A percentile compares a stretch with the other conserved stretches of the same genome.
Conservation (phyloP, 2,329 filamentous ascomycete genomes). For the Colletotrichum sp. region DNA sequence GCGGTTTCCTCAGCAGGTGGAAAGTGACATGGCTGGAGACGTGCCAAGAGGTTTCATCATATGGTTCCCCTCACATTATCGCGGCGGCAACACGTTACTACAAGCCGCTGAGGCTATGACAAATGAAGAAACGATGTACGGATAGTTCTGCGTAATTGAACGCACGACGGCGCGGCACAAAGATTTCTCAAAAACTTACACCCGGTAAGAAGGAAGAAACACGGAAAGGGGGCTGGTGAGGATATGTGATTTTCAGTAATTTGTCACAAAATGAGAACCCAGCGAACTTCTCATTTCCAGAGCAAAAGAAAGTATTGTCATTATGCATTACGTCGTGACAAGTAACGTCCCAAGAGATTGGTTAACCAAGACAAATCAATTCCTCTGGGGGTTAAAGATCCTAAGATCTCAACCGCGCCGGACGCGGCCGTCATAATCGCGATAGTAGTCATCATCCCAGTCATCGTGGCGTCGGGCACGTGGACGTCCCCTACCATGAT, state of each 20-base stretch:
- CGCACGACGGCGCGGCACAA: not conserved
- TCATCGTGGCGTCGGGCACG: slow-evolving; percentile 25
- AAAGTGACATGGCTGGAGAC: not conserved
- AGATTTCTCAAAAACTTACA: not conserved
- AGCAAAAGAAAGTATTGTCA: not conserved
- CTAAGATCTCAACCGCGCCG: slow-evolving; percentile 13
- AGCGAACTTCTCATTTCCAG: not conserved
- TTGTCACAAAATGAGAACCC: not conserved
- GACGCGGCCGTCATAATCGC: slow-evolving; percentile 1
- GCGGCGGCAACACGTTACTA: not conserved
- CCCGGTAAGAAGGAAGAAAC: not conserved
- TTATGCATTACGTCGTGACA: not conserved
- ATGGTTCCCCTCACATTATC: not conserved
- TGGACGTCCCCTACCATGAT: slow-evolving; percentile 23
- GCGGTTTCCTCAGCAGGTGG: not conserved
- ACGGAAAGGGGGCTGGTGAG: not conserved
- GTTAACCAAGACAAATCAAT: not conserved
- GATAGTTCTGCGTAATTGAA: not conserved
- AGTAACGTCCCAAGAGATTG: not conserved
- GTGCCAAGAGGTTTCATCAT: not conserved
- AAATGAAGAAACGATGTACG: not conserved
- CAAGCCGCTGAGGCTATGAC: not conserved
- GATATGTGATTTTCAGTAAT: not conserved
- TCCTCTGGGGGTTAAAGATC: not conserved
- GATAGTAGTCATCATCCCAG: slow-evolving; percentile 25